Conservation (phyloP, 306 rosid species). For the Hippophae gyantsensis region DNA sequence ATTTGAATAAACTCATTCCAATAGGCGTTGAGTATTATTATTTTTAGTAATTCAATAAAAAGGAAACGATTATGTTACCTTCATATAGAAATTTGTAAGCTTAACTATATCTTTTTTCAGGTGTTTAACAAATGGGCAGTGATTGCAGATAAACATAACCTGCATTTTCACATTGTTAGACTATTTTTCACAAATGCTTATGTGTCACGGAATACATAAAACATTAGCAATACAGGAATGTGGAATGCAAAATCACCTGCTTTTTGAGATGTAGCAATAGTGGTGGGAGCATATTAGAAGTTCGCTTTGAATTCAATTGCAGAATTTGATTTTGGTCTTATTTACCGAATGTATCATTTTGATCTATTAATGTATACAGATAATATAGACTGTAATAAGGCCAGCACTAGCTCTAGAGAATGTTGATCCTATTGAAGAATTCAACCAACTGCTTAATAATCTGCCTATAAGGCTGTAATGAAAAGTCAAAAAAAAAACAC, state of each 20-base stretch:
- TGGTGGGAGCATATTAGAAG: no score
- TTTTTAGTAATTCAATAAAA: background rate
- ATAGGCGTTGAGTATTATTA: no score
- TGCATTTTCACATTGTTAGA: conserved; percentile 25
- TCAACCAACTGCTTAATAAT: background rate
- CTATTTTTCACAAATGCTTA: background rate
- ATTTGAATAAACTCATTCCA: background rate
- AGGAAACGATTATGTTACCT: conserved; percentile 38
- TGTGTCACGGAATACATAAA: background rate
- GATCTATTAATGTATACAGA: background rate
- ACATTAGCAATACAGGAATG: background rate
- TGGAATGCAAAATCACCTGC: background rate
- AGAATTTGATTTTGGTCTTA: no score
- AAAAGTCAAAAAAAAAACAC: background rate
- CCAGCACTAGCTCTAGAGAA: background rate
- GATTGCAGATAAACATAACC: conserved; percentile 99
- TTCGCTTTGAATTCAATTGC: no score
- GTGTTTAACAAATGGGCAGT: conserved; percentile 87
- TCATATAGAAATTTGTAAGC: conserved; percentile 62
- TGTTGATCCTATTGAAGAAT: background rate
- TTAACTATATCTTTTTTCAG: conserved; percentile 66
- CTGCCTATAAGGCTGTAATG: background rate
- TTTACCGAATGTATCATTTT: no score
- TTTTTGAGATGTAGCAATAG: no score
- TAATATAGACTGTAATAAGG: background rate